Evolutionary conservation across 257 asterid genomes (phyloP), one percentile per base, ranked within the genome.

Genomic region (Przewalskia tangutica): DNA sequence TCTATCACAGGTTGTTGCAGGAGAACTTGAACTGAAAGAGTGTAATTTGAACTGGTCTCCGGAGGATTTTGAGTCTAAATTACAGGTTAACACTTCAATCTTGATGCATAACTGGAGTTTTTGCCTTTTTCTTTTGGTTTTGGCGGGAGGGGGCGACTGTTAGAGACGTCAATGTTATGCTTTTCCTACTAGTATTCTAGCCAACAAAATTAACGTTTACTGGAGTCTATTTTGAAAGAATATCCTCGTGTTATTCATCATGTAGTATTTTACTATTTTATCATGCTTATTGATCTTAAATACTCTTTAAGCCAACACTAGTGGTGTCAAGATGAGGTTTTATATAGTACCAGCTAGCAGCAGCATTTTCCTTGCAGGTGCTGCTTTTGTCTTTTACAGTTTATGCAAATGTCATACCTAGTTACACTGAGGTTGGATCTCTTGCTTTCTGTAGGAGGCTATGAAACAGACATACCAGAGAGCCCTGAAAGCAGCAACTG

Each of bases 11-110:
- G 98, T 96, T 75, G 97, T 94, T 58, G 98, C 99, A 14, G 98
- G 99, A 70, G 99, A 96, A 89, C 97, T 96, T 58, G 99, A 96
- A 87, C 89, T 94, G 73, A 93, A 90, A 84, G 99, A 96, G 87
- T 96, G 97, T 55, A 96, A 90, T 83, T 85, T 94, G 88, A 91
- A 89, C 86, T 94, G 99, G 97, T 89, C 98, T 63, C 97, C 97
- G n/a, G 97, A 94, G 83, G 99, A 96, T 84, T 93, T 96, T 82
- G 99, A 96, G 91, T 84, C 97, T 65, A 96, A 94, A 87, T 86
- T 95, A 81, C 97, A 94, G 94, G 98, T 90, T 68, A 75, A 51
- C 46, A 13, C 79, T 50, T 75, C 27, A 14, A 75, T 50, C 62
- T 50, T 75, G 62, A 23, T 75, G 80, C 80, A 75, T 46, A 46